These are phyloP conservation scores for Trichoderma parareesei DNA, from an alignment of 495 filamentous ascomycete genomes.

Conservation along the genomic window DNA sequence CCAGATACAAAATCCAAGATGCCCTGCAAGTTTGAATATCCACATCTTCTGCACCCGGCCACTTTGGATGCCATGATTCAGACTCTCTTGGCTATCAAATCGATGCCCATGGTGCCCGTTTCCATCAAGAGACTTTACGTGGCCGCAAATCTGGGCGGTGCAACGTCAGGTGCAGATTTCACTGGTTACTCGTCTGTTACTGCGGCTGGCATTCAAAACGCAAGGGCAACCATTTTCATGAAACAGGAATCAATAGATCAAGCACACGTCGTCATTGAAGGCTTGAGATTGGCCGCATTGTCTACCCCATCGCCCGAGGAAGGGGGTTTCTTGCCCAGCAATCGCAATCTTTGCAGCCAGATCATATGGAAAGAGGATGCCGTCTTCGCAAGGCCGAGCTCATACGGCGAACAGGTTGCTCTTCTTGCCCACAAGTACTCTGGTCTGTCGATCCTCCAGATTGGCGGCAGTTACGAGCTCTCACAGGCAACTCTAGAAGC, in stretches of 20 bases:
- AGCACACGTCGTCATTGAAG: slow-evolving; percentile 16
- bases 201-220: background rate
- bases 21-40: slow-evolving; percentile 33
- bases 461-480: slow-evolving; percentile 3
- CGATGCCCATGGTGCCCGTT: slow-evolving; percentile 20
- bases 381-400: background rate
- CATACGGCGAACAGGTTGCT: background rate
- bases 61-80: slow-evolving; percentile 29
- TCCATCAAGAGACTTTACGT: slow-evolving; percentile 20
- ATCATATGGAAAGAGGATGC: slow-evolving; percentile 23
- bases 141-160: slow-evolving; percentile 2
- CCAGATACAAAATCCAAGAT: slow-evolving; percentile 33
- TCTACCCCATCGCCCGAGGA: background rate
- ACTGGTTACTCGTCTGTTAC: slow-evolving; percentile 13
- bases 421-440: background rate
- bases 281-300: slow-evolving; percentile 17
- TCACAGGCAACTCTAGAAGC: background rate
- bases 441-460: background rate
- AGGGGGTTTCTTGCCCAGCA: slow-evolving; percentile 22
- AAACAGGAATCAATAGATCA: background rate
- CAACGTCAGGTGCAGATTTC: slow-evolving; percentile 9
- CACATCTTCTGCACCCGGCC: slow-evolving; percentile 36
- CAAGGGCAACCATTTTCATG: slow-evolving; percentile 15
- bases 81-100: slow-evolving; percentile 17
- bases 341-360: slow-evolving; percentile 24